Evolutionary conservation across 768 basidiomycete species (phyloP).

Genomic region (Tricholoma furcatifolium): DNA sequence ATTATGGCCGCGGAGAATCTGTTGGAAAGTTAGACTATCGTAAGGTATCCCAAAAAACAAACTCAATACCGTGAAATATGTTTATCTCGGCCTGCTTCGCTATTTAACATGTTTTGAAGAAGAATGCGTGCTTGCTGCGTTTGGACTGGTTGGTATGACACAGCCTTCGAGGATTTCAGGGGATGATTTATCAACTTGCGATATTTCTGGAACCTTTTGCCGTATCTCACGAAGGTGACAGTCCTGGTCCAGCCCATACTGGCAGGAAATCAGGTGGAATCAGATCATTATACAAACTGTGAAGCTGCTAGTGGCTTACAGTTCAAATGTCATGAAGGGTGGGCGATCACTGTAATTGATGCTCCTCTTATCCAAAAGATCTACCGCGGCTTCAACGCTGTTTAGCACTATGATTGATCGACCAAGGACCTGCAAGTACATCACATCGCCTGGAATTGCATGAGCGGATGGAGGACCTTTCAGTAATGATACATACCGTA

Average conservation of each 20-base stretch:
- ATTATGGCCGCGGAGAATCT: slow-evolving; percentile 17
- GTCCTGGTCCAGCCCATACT: slow-evolving; percentile 5
- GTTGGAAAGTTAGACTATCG: neutral
- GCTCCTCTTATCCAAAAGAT: slow-evolving; percentile 25
- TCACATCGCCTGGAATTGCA: slow-evolving; percentile 22
- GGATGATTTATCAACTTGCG: neutral
- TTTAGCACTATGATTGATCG: slow-evolving; percentile 21
- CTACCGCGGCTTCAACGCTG: slow-evolving; percentile 21
- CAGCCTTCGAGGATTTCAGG: neutral
- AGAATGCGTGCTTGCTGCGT: neutral
- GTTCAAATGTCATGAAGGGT: slow-evolving; percentile 10
- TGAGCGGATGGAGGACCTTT: too few species aligned
- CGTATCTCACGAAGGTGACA: neutral
- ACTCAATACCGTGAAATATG: neutral
- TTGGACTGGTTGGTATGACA: neutral
- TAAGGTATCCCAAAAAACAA: slow-evolving; percentile 4
- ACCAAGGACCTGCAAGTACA: slow-evolving; percentile 21
- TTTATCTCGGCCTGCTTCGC: neutral
- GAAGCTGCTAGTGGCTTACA: slow-evolving; percentile 3
- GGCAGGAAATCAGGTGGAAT: neutral
- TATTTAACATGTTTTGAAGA: neutral
- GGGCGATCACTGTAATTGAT: slow-evolving; percentile 25
- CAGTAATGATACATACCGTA: slow-evolving; percentile 24
- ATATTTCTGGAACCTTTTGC: slow-evolving; percentile 1
- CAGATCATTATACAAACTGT: neutral